Conservation (phyloP, 371 early-diverging fungal species). For the Mucor saturninus region DNA sequence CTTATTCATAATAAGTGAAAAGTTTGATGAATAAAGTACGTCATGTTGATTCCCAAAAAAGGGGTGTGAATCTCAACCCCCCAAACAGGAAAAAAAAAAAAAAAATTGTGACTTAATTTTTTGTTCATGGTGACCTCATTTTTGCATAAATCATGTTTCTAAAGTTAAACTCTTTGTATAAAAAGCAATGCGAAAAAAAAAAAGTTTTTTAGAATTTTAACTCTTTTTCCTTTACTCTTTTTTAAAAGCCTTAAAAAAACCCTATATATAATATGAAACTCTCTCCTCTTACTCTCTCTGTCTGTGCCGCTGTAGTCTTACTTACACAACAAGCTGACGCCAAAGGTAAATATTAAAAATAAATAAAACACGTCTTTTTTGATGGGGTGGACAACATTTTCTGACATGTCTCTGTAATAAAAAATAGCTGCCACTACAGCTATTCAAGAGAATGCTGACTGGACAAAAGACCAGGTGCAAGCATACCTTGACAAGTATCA, state of each 20-base stretch:
- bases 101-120: constrained; percentile 7
- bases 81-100: neutral
- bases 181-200: neutral
- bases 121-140: constrained; percentile 30
- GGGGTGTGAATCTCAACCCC: too few species aligned
- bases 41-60: neutral
- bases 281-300: constrained; percentile 21
- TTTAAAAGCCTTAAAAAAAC: too few species aligned
- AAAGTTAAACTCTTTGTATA: neutral
- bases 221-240: neutral
- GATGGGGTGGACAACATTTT: neutral
- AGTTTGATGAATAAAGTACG: neutral
- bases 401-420: neutral
- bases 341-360: constrained; percentile 17
- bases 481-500: constrained; percentile 37
- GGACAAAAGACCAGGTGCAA: constrained; percentile 35
- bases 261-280: constrained; percentile 8
- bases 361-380: neutral
- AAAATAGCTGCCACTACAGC: neutral
- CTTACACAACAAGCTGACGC: constrained; percentile 25
- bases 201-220: neutral
- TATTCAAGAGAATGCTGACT: constrained; percentile 28
- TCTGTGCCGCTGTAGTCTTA: constrained; percentile 21
- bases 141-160: constrained; percentile 18
- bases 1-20: constrained; percentile 2